These are phyloP conservation scores for Calvatia gigantea DNA, from an alignment of 768 basidiomycete species.

Conservation along the genomic window DNA sequence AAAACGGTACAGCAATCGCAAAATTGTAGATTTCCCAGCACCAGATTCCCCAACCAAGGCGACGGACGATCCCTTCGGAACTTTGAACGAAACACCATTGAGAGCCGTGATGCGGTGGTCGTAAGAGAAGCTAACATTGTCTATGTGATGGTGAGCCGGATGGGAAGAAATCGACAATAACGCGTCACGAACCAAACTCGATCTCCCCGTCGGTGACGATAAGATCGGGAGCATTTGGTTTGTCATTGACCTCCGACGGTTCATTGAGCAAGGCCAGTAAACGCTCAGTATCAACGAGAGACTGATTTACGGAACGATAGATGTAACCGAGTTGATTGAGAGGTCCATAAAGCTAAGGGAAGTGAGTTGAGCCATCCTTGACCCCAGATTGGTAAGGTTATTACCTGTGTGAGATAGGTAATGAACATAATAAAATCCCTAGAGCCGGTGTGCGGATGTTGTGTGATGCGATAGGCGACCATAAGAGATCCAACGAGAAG, in stretches of 20 bases:
- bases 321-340: conserved; percentile 76
- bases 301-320: conserved; percentile 73
- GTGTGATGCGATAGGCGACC: conserved; percentile 66
- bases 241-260: conserved; percentile 81
- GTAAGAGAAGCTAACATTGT: conserved; percentile 87
- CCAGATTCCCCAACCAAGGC: conserved; percentile 88
- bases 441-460: conserved; percentile 39
- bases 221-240: conserved; percentile 70
- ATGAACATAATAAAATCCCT: conserved; percentile 78
- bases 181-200: conserved; percentile 66
- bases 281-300: conserved; percentile 80
- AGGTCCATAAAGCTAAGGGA: conserved; percentile 59
- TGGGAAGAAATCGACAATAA: background rate
- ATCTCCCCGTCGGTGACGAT: conserved; percentile 73
- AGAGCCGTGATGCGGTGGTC: conserved; percentile 68
- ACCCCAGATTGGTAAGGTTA: conserved; percentile 13
- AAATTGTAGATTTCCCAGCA: conserved; percentile 77
- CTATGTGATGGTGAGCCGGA: conserved; percentile 29
- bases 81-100: conserved; percentile 79
- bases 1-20: conserved; percentile 88
- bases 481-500: conserved; percentile 81
- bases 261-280: conserved; percentile 79
- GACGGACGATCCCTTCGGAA: conserved; percentile 83
- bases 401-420: conserved; percentile 75
- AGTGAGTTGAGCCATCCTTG: background rate